Evolutionary conservation across 352 stramenopile species (phyloP).

Genomic region (Phytophthora constricta): DNA sequence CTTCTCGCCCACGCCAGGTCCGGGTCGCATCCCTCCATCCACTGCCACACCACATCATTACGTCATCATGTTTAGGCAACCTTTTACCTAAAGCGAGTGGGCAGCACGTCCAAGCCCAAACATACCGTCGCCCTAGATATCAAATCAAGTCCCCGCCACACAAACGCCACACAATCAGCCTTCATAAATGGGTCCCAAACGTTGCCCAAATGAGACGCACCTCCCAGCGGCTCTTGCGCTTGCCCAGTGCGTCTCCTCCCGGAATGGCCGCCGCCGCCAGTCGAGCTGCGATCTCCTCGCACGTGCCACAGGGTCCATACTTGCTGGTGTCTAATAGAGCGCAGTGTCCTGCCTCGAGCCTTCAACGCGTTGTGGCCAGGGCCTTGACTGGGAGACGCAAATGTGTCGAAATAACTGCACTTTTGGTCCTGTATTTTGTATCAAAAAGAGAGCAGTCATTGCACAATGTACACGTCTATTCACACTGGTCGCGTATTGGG

Average conservation of each 20-base stretch:
- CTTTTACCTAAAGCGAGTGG: conserved; percentile 1
- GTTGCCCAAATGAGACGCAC: conserved; percentile 43
- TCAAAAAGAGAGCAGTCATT: too few relatives aligned
- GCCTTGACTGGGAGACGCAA: too few relatives aligned
- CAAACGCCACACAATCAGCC: not conserved
- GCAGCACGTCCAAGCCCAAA: conserved; percentile 10
- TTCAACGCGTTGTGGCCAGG: conserved; percentile 21
- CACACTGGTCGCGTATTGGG: too few relatives aligned
- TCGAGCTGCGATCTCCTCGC: conserved; percentile 86
- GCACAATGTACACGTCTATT: too few relatives aligned
- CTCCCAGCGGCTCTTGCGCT: conserved; percentile 88
- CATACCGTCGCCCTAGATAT: conserved; percentile 55
- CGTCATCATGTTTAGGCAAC: too few relatives aligned
- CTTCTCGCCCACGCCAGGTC: conserved; percentile 56
- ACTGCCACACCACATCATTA: conserved; percentile 23
- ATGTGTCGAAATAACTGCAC: too few relatives aligned
- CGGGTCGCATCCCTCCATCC: conserved; percentile 46
- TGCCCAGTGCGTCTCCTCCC: conserved; percentile 67
- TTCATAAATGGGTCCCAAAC: conserved; percentile 13
- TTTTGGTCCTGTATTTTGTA: not conserved
- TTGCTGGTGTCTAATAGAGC: not conserved
- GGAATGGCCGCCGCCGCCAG: conserved; percentile 77
- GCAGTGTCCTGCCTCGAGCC: conserved; percentile 6
- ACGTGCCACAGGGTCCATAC: conserved; percentile 78
- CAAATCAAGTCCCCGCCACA: too few relatives aligned